Percentiles rank a stretch among this genome's conserved stretches.
These are phyloP conservation scores for Penicillium sp. DNA, from an alignment of 2,329 filamentous ascomycete genomes.

Conservation along the genomic window DNA sequence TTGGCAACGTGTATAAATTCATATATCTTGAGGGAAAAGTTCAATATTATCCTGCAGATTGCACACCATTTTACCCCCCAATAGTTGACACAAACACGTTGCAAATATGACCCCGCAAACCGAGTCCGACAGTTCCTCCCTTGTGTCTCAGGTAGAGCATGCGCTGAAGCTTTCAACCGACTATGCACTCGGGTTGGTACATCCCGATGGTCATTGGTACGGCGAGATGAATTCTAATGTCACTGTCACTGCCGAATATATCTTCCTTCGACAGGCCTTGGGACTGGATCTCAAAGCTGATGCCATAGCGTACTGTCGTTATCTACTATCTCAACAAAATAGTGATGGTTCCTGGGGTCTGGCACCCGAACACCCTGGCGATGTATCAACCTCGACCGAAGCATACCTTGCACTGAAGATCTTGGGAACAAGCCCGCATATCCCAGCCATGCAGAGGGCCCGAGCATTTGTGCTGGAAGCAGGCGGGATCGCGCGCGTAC, in stretches of 20 bases:
- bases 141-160: neutral
- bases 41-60: neutral
- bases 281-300: constrained; percentile 18
- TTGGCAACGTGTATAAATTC: neutral
- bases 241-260: constrained; percentile 28
- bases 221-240: constrained; percentile 24
- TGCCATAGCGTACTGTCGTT: constrained; percentile 3
- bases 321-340: constrained; percentile 23
- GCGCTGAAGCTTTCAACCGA: neutral
- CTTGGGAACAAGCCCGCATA: constrained; percentile 20
- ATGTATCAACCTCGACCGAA: constrained; percentile 32
- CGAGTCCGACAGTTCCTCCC: neutral
- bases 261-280: constrained; percentile 25
- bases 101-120: neutral
- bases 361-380: constrained; percentile 22
- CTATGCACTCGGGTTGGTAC: neutral
- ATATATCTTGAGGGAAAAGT: neutral
- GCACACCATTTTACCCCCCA: neutral
- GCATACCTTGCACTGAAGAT: constrained; percentile 39
- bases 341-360: constrained; percentile 34
- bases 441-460: constrained; percentile 17
- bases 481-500: constrained; percentile 34
- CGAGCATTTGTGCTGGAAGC: constrained; percentile 20
- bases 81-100: neutral
- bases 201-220: constrained; percentile 27